A percentile compares a stretch with the other conserved stretches of the same genome.
Conservation (phyloP, 208 protist genomes). For the Leptomonas seymouri region DNA sequence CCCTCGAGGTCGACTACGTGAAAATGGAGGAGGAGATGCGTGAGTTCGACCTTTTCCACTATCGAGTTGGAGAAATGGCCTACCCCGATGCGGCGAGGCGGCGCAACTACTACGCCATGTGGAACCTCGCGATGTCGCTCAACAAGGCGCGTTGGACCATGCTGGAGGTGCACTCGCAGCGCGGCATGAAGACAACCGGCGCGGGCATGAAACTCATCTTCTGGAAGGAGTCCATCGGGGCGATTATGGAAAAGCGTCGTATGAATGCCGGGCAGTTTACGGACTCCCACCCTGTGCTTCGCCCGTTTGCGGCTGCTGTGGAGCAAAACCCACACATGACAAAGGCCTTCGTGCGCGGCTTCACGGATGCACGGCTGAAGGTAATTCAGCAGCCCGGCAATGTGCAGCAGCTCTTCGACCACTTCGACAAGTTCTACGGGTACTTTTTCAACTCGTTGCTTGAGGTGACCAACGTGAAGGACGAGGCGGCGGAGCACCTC, state of each 20-base stretch:
- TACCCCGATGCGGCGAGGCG: slow-evolving; percentile 60
- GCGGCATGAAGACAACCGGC: slow-evolving; percentile 87
- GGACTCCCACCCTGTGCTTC: slow-evolving; percentile 86
- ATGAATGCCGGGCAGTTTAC: slow-evolving; percentile 83
- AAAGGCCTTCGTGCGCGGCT: slow-evolving; percentile 88
- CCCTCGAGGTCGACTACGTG: slow-evolving; percentile 80
- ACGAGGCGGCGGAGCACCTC: slow-evolving; percentile 83
- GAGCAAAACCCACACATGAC: slow-evolving; percentile 79
- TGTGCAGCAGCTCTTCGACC: slow-evolving; percentile 89
- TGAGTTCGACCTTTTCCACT: slow-evolving; percentile 81
- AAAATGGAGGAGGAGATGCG: slow-evolving; percentile 82
- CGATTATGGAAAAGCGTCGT: slow-evolving; percentile 68
- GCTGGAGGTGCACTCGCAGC: slow-evolving; percentile 88
- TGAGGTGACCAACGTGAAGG: slow-evolving; percentile 77
- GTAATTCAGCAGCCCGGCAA: slow-evolving; percentile 88
- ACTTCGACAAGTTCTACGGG: slow-evolving; percentile 92
- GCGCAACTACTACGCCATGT: slow-evolving; percentile 89
- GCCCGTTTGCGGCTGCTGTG: slow-evolving; percentile 75
- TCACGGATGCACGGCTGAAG: slow-evolving; percentile 81
- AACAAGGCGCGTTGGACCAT: slow-evolving; percentile 92
- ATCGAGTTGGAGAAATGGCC: slow-evolving; percentile 78
- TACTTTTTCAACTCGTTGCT: slow-evolving; percentile 92
- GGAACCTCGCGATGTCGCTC: slow-evolving; percentile 80
- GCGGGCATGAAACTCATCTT: slow-evolving; percentile 91
- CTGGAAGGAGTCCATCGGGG: slow-evolving; percentile 77